Conservation (phyloP, 2,329 filamentous ascomycete genomes). For the Helicocarpus griseus region DNA sequence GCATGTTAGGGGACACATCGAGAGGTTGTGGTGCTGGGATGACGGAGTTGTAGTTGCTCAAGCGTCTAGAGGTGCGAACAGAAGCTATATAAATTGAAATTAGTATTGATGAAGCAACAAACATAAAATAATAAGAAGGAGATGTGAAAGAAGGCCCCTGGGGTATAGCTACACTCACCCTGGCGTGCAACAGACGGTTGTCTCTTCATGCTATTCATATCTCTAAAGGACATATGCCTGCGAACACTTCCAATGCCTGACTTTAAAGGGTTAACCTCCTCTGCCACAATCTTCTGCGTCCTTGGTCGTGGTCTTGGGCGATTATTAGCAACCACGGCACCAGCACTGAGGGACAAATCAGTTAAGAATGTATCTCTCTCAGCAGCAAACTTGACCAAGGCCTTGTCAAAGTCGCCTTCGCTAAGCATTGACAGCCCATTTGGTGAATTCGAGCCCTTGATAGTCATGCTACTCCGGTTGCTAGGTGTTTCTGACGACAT, state of each 20-base stretch:
- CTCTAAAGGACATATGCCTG: conserved; percentile 81
- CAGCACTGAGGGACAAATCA: conserved; percentile 80
- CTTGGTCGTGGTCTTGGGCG: conserved; percentile 67
- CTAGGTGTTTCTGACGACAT: conserved; percentile 44
- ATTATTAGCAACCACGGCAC: conserved; percentile 56
- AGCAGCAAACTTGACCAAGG: conserved; percentile 87
- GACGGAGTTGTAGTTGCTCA: conserved; percentile 97
- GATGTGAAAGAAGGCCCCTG: conserved; percentile 13
- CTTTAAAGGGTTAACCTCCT: conserved; percentile 51
- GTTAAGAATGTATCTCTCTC: conserved; percentile 90
- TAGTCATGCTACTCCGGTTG: conserved; percentile 56
- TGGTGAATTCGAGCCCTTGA: conserved; percentile 36
- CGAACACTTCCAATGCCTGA: conserved; percentile 74
- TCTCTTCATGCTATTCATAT: conserved; percentile 91
- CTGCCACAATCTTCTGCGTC: conserved; percentile 69
- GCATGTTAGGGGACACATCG: conserved; percentile 83
- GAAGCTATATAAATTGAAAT: conserved; percentile 44
- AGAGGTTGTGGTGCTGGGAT: conserved; percentile 89
- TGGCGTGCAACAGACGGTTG: conserved; percentile 67
- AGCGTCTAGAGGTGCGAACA: conserved; percentile 69
- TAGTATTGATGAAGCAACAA: conserved; percentile 3
- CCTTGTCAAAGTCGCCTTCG: conserved; percentile 89
- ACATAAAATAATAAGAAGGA: conserved; percentile 6
- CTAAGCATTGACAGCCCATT: conserved; percentile 36
- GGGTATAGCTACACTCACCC: conserved; percentile 43